Evolutionary conservation across 2,329 filamentous ascomycete genomes (phyloP).

Genomic region (Pleomassaria siparia): DNA sequence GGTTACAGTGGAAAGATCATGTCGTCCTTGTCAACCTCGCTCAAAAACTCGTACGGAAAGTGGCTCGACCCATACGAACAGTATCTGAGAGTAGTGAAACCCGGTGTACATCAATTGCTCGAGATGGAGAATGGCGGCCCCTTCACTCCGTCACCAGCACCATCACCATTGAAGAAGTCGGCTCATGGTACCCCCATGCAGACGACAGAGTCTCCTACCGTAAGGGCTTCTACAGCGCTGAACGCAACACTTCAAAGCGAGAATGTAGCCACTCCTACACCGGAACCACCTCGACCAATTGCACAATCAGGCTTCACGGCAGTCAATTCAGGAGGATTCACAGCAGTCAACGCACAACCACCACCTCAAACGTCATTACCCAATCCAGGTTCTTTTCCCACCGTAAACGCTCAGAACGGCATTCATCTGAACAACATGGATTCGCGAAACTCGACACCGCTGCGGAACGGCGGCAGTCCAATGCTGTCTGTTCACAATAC

Average conservation of each 20-base stretch:
- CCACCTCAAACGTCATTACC: constrained; percentile 22
- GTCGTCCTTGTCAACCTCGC: constrained; percentile 94
- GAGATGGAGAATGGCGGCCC: constrained; percentile 92
- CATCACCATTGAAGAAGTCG: constrained; percentile 69
- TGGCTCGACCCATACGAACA: constrained; percentile 98
- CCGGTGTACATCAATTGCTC: constrained; percentile 92
- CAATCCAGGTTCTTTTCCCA: constrained; percentile 52
- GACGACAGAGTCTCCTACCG: constrained; percentile 67
- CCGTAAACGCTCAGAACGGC: constrained; percentile 58
- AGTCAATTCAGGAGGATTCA: constrained; percentile 67
- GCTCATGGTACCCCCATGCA: constrained; percentile 53
- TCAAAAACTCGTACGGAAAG: constrained; percentile 97
- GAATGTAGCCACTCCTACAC: constrained; percentile 28
- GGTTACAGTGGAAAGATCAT: constrained; percentile 99
- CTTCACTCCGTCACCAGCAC: constrained; percentile 73
- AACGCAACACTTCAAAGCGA: constrained; percentile 56
- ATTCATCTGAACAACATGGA: constrained; percentile 55
- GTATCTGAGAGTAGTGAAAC: constrained; percentile 86
- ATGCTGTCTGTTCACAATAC: constrained; percentile 65
- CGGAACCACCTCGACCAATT: constrained; percentile 62
- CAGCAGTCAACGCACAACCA: constrained; percentile 61
- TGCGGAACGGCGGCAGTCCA: constrained; percentile 64
- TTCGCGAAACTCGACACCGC: constrained; percentile 59
- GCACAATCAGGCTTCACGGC: constrained; percentile 68
- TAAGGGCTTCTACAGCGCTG: constrained; percentile 58